Evolutionary conservation across 2,329 filamentous ascomycete species (phyloP), one percentile per base, ranked within the genome.

Genomic region (Penicillium sp.): DNA sequence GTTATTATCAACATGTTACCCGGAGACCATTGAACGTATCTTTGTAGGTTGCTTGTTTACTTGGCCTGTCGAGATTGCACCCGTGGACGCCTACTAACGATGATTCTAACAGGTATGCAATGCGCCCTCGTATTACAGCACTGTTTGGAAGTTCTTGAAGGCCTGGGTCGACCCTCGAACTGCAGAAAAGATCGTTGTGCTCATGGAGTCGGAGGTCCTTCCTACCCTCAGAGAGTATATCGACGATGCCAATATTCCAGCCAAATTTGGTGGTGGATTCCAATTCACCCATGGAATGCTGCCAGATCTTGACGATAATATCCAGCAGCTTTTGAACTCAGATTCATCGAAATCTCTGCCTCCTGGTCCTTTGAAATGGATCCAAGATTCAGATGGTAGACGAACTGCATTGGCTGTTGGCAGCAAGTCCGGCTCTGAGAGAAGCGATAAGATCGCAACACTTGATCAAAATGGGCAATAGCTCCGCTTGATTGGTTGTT

Each of bases 1-100:
- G 61, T 42, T 69, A 1, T n/a, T 69, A 6, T 53, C 63, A 40
- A 70, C 64, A 5, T 69, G 66, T 34, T 69, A 66, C 53, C 67
- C 68, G 0, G 66, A 70, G 24, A 69, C 61, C 1, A 65, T 69
- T 32, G 44, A 64, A 32, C 46, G 49, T 22, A 55, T 67, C 9
- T 63, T 61, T 44, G 64, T 65, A 24, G 4, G 37, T 39, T 39
- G 11, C 37, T 39, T 11, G 6, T 39, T 22, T 14, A 22, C 6
- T 38, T 39, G 10, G 37, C 11, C 37, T 39, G 9, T 14, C 11
- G n/a, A 5, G 2, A 20, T 22, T 39, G 18, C 11, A 22, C 11
- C 11, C 10, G 5, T 20, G 13, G 9, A 50, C 37, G 13, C 6
- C 26, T 32, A 13, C 46, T 34, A 16, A 50, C n/a, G 16, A 43